Evolutionary conservation across 352 stramenopile genomes (phyloP), one percentile per base, ranked within the genome.

Genomic region (Globisporangium cederbergense): DNA sequence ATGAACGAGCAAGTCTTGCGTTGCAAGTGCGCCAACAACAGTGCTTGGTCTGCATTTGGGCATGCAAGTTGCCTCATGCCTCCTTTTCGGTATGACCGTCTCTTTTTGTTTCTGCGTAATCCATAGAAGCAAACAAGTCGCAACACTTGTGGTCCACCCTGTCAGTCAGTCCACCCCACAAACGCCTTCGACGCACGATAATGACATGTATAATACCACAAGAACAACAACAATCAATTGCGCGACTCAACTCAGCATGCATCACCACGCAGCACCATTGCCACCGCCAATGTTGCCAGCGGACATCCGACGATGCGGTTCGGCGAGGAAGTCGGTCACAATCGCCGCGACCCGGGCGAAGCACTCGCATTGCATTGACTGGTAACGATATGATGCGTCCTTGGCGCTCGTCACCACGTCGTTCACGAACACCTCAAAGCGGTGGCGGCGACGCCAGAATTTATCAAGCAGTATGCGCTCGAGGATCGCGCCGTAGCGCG

Each of bases 321-420:
- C 76, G 4, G 67, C 70, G 7, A 90, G 59, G 58, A 92, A 92
- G 53, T 81, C 72, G 30, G 70, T 79, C 54, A 90, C 62, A 28
- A 89, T 53, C 58, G 60, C 71, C 45, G 78, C 84, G 54, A 85
- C 73, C 22, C 61, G 68, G 32, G 75, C 60, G 36, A 85, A 91
- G 28, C 74, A 69, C 25, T 75, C 68, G 58, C 83, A 90, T 10
- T 74, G 78, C 6, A 60, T 62, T 25, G 68, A 71, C 28, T 67
- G 66, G 51, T 71, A 79, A 6, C 76, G 75, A 62, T 89, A 90
- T 20, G 80, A 81, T 40, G 78, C 62, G 58, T 86, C 74, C 55
- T 81, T 82, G 43, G 78, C 73, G 11, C 68, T 66, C 28, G 61
- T 47, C 53, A 90, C 53, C 49, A 90, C 66, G 34, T 71, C 51